Evolutionary conservation across 441 rosid species (phyloP).

Genomic region (Bocquillonia castaneifolia): DNA sequence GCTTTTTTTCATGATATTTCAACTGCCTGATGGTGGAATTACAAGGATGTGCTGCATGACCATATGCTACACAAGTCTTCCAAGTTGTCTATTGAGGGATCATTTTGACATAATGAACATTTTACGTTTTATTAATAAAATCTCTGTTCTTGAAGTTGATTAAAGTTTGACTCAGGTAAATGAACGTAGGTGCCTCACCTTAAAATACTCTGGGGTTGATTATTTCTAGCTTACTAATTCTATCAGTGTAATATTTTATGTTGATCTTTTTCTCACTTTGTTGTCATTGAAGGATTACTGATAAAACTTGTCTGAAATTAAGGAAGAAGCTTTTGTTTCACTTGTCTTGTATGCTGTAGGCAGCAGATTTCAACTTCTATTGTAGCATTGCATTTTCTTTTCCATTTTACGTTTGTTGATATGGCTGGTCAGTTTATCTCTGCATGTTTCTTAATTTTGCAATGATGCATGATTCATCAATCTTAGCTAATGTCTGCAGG

Average conservation of each 20-base stretch:
- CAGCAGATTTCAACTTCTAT: neutral
- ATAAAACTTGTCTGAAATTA: neutral
- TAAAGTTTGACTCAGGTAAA: neutral
- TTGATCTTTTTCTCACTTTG: neutral
- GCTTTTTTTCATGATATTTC: neutral
- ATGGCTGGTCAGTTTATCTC: neutral
- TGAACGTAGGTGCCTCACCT: neutral
- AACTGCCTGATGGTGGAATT: neutral
- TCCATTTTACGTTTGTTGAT: neutral
- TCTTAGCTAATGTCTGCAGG: conserved; percentile 46
- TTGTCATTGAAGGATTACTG: neutral
- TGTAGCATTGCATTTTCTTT: neutral
- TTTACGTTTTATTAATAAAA: neutral
- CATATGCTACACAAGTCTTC: neutral
- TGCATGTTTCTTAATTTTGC: neutral
- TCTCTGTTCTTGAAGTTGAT: neutral
- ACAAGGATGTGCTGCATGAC: neutral
- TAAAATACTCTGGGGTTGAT: neutral
- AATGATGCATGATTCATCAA: conserved; percentile 15
- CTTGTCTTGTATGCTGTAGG: neutral
- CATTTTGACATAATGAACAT: neutral
- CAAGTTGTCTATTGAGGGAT: neutral
- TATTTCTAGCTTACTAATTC: neutral
- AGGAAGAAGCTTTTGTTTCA: neutral
- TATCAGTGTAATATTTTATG: neutral